Evolutionary conservation across 805 yeast genomes (phyloP).

Genomic region (Cyberlindnera maclurae): DNA sequence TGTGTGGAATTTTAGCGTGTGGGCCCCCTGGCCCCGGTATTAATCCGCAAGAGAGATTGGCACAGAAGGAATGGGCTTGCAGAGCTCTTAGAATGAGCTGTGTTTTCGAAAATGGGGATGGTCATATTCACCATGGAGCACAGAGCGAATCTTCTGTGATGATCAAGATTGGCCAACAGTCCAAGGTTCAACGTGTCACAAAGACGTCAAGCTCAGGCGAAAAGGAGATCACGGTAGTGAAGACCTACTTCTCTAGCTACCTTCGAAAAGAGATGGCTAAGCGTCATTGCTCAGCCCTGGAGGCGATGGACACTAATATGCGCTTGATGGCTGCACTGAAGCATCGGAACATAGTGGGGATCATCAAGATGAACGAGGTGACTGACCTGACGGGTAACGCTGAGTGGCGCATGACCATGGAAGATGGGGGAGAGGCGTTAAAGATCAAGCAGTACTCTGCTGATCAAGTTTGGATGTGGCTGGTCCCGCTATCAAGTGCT

Average conservation of each 20-base stretch:
- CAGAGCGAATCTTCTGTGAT: too few relatives aligned
- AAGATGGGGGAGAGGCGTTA: constrained; percentile 6
- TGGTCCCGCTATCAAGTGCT: background rate
- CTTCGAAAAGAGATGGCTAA: background rate
- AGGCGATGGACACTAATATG: background rate
- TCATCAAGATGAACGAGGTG: background rate
- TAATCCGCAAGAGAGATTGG: too few relatives aligned
- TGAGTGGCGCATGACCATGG: constrained; percentile 5
- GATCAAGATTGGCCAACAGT: too few relatives aligned
- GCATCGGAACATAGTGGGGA: background rate
- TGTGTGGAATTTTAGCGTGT: background rate
- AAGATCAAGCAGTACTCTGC: constrained; percentile 3
- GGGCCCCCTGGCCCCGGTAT: too few relatives aligned
- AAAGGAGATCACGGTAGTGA: background rate
- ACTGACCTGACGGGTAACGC: too few relatives aligned
- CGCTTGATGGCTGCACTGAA: background rate
- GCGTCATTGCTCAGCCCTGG: too few relatives aligned
- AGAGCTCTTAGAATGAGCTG: too few relatives aligned
- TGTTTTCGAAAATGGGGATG: too few relatives aligned
- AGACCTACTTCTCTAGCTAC: background rate
- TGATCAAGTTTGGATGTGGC: constrained; percentile 3
- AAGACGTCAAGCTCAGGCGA: too few relatives aligned
- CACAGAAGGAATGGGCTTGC: too few relatives aligned
- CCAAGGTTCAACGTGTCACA: too few relatives aligned
- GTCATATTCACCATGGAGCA: too few relatives aligned